A percentile compares a stretch with the other conserved stretches of the same genome.
phyloP scores from a whole-genome alignment of 805 yeast genomes.

The Sugiyamaella chiloensis region DNA sequence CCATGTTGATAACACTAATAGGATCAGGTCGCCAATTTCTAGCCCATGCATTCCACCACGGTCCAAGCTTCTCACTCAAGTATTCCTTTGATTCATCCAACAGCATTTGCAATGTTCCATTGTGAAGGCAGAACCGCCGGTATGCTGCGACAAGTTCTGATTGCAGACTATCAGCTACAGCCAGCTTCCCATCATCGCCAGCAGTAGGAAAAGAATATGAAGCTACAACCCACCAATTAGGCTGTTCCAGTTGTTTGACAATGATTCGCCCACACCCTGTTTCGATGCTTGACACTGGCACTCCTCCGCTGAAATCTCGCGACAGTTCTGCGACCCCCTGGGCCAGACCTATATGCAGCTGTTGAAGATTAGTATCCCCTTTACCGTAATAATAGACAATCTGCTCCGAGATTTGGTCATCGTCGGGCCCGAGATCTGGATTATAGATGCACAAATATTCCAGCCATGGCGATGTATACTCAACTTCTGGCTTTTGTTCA shows the following conservation, averaged over 20 bases:
- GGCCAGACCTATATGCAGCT: constrained; percentile 42
- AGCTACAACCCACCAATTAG: constrained; percentile 34
- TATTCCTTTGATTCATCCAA: constrained; percentile 1
- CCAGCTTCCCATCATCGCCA: constrained; percentile 23
- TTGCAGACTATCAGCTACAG: constrained; percentile 35
- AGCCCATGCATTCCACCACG: constrained; percentile 27
- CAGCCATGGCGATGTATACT: constrained; percentile 9
- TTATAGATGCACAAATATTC: constrained; percentile 36
- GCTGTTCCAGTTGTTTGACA: constrained; percentile 27
- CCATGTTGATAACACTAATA: constrained; percentile 12
- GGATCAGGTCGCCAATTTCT: constrained; percentile 22
- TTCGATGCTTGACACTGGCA: constrained; percentile 29
- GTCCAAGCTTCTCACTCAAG: constrained; percentile 11
- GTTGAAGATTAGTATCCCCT: constrained; percentile 32
- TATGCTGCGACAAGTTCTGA: constrained; percentile 34
- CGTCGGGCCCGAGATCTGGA: constrained; percentile 35
- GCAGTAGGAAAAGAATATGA: constrained; percentile 17
- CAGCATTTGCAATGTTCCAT: constrained; percentile 31
- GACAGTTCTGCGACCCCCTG: constrained; percentile 37
- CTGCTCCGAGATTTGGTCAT: constrained; percentile 35
- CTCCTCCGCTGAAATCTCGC: constrained; percentile 24
- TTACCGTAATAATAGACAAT: constrained; percentile 35
- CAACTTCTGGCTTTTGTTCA: too few species aligned
- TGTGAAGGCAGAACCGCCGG: constrained; percentile 34
- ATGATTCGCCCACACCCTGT: constrained; percentile 36